Evolutionary conservation across 225 moss, liverwort and hornwort genomes (phyloP).

Genomic region (Sphagnum tenellum): DNA sequence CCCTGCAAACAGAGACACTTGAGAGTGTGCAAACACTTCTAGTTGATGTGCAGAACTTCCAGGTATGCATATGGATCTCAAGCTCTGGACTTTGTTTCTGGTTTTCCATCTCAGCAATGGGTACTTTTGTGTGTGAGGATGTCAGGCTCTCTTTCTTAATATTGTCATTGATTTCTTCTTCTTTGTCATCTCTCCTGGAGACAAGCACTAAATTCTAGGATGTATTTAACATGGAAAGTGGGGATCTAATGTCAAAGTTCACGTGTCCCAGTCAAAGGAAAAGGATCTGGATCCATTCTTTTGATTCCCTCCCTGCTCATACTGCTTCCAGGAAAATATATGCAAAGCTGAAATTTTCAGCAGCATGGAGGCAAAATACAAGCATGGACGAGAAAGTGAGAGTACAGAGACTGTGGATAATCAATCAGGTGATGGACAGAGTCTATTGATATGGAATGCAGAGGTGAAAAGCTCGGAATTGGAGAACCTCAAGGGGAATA

Average conservation of each 20-base stretch:
- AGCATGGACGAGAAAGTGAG: not conserved
- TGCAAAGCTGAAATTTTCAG: conserved; percentile 2
- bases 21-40: conserved; percentile 5
- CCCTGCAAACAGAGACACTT: conserved; percentile 7
- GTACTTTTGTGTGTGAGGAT: too few relatives aligned
- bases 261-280: too few relatives aligned
- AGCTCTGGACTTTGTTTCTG: too few relatives aligned
- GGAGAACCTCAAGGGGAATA: conserved; percentile 6
- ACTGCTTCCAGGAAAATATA: conserved; percentile 1
- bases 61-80: not conserved
- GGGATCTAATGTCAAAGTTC: too few relatives aligned
- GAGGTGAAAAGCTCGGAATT: conserved; percentile 4
- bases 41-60: conserved; percentile 8
- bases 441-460: conserved; percentile 1
- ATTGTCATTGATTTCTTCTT: too few relatives aligned
- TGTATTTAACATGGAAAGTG: not conserved
- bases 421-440: conserved; percentile 2
- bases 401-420: not conserved
- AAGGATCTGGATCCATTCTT: too few relatives aligned
- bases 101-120: too few relatives aligned
- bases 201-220: not conserved
- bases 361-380: not conserved
- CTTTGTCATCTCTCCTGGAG: too few relatives aligned
- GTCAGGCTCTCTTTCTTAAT: too few relatives aligned
- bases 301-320: not conserved